A percentile compares a stretch with the other conserved stretches of the same genome.
Conservation (phyloP, 2,329 filamentous ascomycete genomes). For the Aspergillus alliaceus region DNA sequence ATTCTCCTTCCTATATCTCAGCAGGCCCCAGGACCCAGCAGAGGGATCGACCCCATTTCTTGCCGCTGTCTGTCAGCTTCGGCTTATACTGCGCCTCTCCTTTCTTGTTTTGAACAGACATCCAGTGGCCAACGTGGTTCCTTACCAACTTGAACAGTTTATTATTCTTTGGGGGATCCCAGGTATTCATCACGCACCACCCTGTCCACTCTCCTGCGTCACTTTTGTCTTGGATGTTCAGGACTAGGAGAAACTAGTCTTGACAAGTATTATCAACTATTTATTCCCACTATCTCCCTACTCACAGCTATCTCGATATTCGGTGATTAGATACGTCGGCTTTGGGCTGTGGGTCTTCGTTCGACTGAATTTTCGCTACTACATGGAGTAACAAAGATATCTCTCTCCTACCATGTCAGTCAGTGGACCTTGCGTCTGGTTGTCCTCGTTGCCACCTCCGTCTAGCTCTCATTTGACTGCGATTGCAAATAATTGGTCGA, state of each 20-base stretch:
- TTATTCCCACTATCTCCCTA: neutral
- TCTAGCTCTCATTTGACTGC: conserved; percentile 30
- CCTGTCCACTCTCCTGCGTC: neutral
- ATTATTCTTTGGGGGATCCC: neutral
- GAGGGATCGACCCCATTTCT: conserved; percentile 20
- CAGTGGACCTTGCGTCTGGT: conserved; percentile 38
- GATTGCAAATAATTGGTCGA: conserved; percentile 29
- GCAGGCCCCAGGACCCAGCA: conserved; percentile 18
- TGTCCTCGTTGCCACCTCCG: conserved; percentile 32
- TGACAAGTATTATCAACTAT: neutral
- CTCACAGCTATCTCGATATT: neutral
- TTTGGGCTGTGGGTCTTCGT: neutral
- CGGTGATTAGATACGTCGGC: neutral
- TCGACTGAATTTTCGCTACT: conserved; percentile 1
- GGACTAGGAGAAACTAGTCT: neutral
- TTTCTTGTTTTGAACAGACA: conserved; percentile 12
- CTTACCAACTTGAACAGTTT: neutral
- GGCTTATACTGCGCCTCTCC: conserved; percentile 16
- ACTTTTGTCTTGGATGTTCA: neutral
- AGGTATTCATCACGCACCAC: too few species aligned
- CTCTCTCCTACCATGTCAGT: conserved; percentile 33
- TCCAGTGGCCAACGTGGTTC: conserved; percentile 6
- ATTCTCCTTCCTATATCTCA: conserved; percentile 17
- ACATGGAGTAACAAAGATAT: conserved; percentile 13
- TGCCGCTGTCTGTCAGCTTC: conserved; percentile 15